A percentile compares a stretch with the other conserved stretches of the same genome.
Evolutionary conservation across 2,329 filamentous ascomycete genomes (phyloP).

Genomic region (Pseudogymnoascus sp.): DNA sequence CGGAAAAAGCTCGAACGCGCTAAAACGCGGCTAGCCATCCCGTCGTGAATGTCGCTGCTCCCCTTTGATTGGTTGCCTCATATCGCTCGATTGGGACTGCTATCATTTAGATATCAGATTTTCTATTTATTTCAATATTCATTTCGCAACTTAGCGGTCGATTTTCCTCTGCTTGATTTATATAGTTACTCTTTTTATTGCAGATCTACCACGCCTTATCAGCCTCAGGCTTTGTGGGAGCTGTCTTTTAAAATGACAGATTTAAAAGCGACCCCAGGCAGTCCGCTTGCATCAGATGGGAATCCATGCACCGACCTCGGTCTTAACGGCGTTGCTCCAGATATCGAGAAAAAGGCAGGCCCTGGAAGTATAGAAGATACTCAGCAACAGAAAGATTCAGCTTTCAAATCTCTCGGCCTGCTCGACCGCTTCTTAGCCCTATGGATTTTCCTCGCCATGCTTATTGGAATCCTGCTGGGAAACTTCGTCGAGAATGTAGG

Average conservation of each 20-base stretch:
- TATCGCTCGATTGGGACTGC: background rate
- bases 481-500: slow-evolving; percentile 53
- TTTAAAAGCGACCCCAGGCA: background rate
- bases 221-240: background rate
- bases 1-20: background rate
- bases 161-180: background rate
- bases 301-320: background rate
- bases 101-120: background rate
- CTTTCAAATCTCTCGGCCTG: slow-evolving; percentile 32
- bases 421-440: slow-evolving; percentile 45
- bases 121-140: background rate
- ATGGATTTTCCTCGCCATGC: slow-evolving; percentile 63
- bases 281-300: background rate
- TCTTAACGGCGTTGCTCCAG: background rate
- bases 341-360: background rate
- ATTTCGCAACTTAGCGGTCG: background rate
- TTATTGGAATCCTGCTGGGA: slow-evolving; percentile 54
- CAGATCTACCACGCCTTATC: background rate
- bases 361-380: background rate
- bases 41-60: background rate
- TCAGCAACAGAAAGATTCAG: background rate
- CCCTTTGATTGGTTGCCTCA: background rate
- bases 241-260: background rate
- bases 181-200: background rate
- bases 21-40: background rate